Base-by-base conservation (phyloP, 352 stramenopile species). In the Phytophthora parvispora region DNA sequence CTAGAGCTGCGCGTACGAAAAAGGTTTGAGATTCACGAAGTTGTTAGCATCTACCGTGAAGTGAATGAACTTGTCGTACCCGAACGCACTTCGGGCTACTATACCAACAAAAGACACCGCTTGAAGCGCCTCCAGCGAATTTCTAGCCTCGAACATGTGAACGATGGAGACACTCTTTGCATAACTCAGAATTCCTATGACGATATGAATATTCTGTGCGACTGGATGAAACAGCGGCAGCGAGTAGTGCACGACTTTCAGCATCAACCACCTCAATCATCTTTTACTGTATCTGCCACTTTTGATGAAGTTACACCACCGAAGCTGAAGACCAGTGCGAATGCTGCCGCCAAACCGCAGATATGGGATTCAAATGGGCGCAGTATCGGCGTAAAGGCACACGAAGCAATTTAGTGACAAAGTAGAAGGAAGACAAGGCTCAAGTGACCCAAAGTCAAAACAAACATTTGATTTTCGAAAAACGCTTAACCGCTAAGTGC, bases 201-300 rank as follows among this genome's bases (percentile, higher is more conserved):
- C 43, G 86, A 94, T 27, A 94, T 92, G 78, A 74, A 68, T 22
- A 89, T 94, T 25, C 58, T 91, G 24, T 91, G 84, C 27, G 64
- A 80, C 16, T 92, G 84, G 86, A 87, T 92, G 51, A 82, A 86
- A 20, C 60, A 75, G 10, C 65, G 81, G 13, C 80, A 91, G 56
- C 59, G 69, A n/a, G 34, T 69, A 4, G 12, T 82, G 8, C 59
- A 82, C 49, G 52, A 52, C 28, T 75, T 78, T 34, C 58, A 80
- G 40, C 56, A 61, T 12, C 24, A 66, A 42, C 45, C 51, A 12
- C 61, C 24, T 5, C 45, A 61, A 69, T 7, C 34, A 10, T 1
- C 38, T 49, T 31, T n/a, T 29, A 24, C 36, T n/a, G 10, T n/a
- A n/a, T 29, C 50, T 15, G 31, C 24, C 25, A 42, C 40, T 27